Evolutionary conservation across 805 yeast genomes (phyloP), one percentile per base, ranked within the genome.

Genomic region (Barnettozyma siamensis): DNA sequence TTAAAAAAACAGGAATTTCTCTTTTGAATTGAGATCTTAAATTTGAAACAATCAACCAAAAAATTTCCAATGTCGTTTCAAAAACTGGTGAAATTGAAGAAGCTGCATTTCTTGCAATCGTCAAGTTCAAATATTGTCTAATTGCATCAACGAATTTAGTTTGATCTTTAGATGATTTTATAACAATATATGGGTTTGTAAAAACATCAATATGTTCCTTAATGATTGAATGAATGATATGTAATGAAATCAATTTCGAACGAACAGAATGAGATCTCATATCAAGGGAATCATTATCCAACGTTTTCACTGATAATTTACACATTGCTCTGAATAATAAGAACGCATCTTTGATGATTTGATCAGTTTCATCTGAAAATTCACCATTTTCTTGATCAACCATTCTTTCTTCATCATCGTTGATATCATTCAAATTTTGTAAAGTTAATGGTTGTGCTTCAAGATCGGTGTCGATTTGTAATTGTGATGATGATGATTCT

Each of bases 311-410:
- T 3, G 97, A 85, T 15, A 93, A 73, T 57, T 88, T 88, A 60
- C 96, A 86, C 93, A 93, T 84, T 2, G 97, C 91, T 58, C 99
- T 76, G 63, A 93, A 88, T 3, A 93, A 76, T 44, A 93, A 69
- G 56, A 89, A 91, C 0, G 98, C 97, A 60, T 93, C 99, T 54
- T 88, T 89, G 16, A 87, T 80, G 2, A 72, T 76, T 27, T 81
- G 61, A 44, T 86, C 95, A 48, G 76, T 78, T 44, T 79, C 87
- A 38, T 72, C 75, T 30, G 72, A 37, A 59, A 59, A 3, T 64
- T 69, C 35, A 60, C 67, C 64, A 7, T 73, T 70, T 34, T 69
- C 41, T 24, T 41, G 78, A 31, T 70, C 72, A 12, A 75, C 73
- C 17, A 73, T 65, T 34, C 72, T 70, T 38, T 73, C 78, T 45